Base-by-base conservation (phyloP, 2,329 filamentous ascomycete genomes). In the Huntiella abstrusa region DNA sequence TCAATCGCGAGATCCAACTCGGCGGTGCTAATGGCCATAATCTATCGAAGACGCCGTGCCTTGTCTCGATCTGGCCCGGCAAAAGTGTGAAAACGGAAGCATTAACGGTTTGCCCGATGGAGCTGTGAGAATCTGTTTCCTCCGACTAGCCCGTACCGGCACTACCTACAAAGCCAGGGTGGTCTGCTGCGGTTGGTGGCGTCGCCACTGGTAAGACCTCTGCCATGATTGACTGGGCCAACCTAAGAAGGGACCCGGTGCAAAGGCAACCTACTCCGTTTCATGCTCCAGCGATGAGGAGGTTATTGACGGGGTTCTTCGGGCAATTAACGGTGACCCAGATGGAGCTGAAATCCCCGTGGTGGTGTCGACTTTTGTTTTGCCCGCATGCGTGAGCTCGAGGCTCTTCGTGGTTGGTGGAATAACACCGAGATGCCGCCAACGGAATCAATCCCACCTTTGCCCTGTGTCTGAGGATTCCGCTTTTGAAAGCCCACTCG, bases 31-130 rank as follows among this genome's bases (percentile, higher is more conserved):
- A 59, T 12, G 91, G 91, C 12, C 91, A 98, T 59, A 80, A 96
- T 91, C 83, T 49, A 72, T 94, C 52, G 91, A 98, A 61, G 91
- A 98, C 59, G 86, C 11, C 78, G 73, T 53, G 86, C 91, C 2
- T n/a, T 92, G 86, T 52, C 76, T 98, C 11, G 87, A 96, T 55
- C 77, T 98, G 1, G 77, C 96, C 41, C 93, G 91, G 61, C 80
- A 88, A 57, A 98, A 98, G 60, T 95, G 88, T 59, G 87, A 96
- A 60, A 91, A 83, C 62, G 91, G 36, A 83, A 82, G 52, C 63
- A 68, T 17, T 98, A n/a, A 87, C 83, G 91, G 85, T 33, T 80
- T 80, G 0, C 75, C 75, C 43, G 85, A 93, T 38, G 71, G 77
- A 2, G 78, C 77, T 40, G 77, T 36, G 91, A 98, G 63, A 88